Evolutionary conservation across 2,329 filamentous ascomycete genomes (phyloP).

Genomic region (Paraphoma chrysanthemicola): DNA sequence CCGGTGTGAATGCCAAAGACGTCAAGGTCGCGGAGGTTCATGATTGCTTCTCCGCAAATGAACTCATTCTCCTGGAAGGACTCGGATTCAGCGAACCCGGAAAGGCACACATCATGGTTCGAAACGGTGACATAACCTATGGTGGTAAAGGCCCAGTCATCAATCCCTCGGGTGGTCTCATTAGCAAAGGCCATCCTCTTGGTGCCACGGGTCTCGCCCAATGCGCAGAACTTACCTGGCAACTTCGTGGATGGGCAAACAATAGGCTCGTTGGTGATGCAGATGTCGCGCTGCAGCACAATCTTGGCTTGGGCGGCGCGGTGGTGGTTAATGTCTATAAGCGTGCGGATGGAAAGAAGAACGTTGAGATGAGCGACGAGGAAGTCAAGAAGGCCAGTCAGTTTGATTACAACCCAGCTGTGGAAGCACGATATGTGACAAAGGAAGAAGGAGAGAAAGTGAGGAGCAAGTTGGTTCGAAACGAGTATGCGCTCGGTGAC

Average conservation of each 20-base stretch:
- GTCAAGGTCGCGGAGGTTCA: slow-evolving; percentile 89
- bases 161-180: slow-evolving; percentile 91
- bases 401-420: slow-evolving; percentile 89
- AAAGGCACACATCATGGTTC: slow-evolving; percentile 89
- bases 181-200: slow-evolving; percentile 93
- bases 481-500: slow-evolving; percentile 79
- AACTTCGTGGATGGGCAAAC: slow-evolving; percentile 93
- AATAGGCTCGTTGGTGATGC: slow-evolving; percentile 76
- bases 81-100: slow-evolving; percentile 78
- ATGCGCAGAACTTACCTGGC: slow-evolving; percentile 94
- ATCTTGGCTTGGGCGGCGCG: slow-evolving; percentile 87
- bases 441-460: slow-evolving; percentile 72
- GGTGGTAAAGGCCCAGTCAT: slow-evolving; percentile 76
- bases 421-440: slow-evolving; percentile 87
- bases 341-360: slow-evolving; percentile 76
- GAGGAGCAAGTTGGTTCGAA: slow-evolving; percentile 70
- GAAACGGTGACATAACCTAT: slow-evolving; percentile 87
- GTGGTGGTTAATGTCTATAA: slow-evolving; percentile 89
- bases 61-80: slow-evolving; percentile 87
- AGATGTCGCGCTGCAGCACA: slow-evolving; percentile 82
- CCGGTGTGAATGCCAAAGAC: slow-evolving; percentile 69
- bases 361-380: slow-evolving; percentile 65
- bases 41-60: slow-evolving; percentile 95
- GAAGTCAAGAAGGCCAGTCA: slow-evolving; percentile 70
- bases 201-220: slow-evolving; percentile 92